Base-by-base conservation (phyloP, 2,329 filamentous ascomycete species). In the Penicillium sp. region DNA sequence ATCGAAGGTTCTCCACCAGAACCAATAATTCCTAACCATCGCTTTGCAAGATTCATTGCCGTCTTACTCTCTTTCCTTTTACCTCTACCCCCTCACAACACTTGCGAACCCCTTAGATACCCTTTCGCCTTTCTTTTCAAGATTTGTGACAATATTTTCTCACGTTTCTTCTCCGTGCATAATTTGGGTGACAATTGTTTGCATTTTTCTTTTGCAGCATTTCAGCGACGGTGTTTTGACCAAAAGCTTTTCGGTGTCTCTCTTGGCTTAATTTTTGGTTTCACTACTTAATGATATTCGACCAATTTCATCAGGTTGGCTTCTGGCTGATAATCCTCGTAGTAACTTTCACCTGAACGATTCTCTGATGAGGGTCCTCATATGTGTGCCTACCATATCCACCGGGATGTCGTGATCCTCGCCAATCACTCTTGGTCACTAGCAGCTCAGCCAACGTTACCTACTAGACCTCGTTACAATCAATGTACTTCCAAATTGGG, bases 191-290 rank as follows among this genome's bases (percentile, higher is more conserved):
- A 16, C 43, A 35, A 17, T 12, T 25, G 16, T 36, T 22, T 19
- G n/a, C 2, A 12, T 45, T 11, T 12, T 36, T 35, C 14, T 14
- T 47, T 33, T 46, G 17, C 33, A 47, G 52, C 46, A 50, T 50
- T 50, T 57, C 30, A 57, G 56, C 56, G 56, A 42, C 28, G 56
- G 53, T 31, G 56, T 56, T 51, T 35, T 10, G 12, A 42, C 8
- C 9, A 44, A 43, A 57, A 30, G 14, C n/a, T 45, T 10, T 19
- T 25, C 9, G 35, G 35, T 22, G 14, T 40, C 26, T 33, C 3
- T 44, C 8, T 55, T 25, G 14, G n/a, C 19, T 50, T 38, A 22
- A 10, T 33, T 16, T 38, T 17, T 28, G 11, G 16, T 10, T 30
- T 14, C 12, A 30, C 7, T 31, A 11, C 17, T 10, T 25, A 40